Evolutionary conservation across 495 filamentous ascomycete genomes (phyloP).

Genomic region (Paragyromitra xinjiangensis): DNA sequence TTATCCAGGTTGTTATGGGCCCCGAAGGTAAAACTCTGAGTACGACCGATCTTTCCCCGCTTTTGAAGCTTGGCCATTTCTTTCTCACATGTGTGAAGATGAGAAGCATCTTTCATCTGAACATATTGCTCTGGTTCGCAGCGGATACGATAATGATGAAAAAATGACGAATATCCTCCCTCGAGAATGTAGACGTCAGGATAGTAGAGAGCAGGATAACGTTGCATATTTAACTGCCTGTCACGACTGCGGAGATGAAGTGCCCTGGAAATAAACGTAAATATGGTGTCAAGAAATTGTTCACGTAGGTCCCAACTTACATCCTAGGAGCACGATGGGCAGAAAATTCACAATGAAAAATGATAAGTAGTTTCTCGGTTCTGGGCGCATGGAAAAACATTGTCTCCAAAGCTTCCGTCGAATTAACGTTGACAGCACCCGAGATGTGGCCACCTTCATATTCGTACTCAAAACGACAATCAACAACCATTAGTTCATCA

Average conservation of each 20-base stretch:
- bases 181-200: conserved; percentile 97
- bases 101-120: conserved; percentile 89
- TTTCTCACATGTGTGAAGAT: conserved; percentile 88
- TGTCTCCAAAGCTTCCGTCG: conserved; percentile 83
- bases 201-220: conserved; percentile 87
- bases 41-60: conserved; percentile 76
- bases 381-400: conserved; percentile 74
- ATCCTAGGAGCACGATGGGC: conserved; percentile 97
- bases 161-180: conserved; percentile 95
- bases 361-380: conserved; percentile 75
- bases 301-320: conserved; percentile 60
- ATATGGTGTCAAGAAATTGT: conserved; percentile 41
- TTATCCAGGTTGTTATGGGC: conserved; percentile 71
- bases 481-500: conserved; percentile 82
- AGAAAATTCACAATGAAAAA: conserved; percentile 98
- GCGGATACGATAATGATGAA: conserved; percentile 73
- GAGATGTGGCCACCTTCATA: conserved; percentile 96
- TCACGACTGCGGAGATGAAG: conserved; percentile 87
- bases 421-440: conserved; percentile 91
- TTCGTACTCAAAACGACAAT: conserved; percentile 99
- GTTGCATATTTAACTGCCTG: conserved; percentile 78
- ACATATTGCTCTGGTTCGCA: conserved; percentile 96
- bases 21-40: conserved; percentile 92
- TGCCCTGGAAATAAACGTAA: conserved; percentile 62
- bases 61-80: conserved; percentile 89